Evolutionary conservation across 768 basidiomycete genomes (phyloP).

Genomic region (Trametopsis cervina): DNA sequence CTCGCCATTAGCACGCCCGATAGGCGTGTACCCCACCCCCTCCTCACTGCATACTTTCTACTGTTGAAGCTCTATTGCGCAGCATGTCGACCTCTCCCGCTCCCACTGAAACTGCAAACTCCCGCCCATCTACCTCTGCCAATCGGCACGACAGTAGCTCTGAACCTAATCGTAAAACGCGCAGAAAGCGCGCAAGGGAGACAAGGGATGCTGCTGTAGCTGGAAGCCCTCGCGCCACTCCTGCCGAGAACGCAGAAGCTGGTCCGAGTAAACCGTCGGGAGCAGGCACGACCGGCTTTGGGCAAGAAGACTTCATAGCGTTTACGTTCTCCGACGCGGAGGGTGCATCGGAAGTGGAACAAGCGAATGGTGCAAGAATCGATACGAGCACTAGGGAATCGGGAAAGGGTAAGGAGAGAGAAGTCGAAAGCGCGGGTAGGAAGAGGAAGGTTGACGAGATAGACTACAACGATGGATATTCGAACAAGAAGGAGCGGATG

Average conservation of each 20-base stretch:
- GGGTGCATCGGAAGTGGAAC: constrained; percentile 6
- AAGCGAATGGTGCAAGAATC: constrained; percentile 5
- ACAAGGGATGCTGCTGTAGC: too few species aligned
- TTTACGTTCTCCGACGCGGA: constrained; percentile 24
- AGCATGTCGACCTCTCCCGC: too few species aligned
- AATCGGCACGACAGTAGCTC: too few species aligned
- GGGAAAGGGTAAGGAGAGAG: constrained; percentile 11
- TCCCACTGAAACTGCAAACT: too few species aligned
- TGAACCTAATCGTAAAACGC: too few species aligned
- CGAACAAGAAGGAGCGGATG: constrained; percentile 45
- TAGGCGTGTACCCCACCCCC: too few species aligned
- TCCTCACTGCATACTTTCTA: too few species aligned
- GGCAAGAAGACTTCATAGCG: constrained; percentile 24
- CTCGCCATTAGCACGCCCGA: too few species aligned
- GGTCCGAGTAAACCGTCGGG: constrained; percentile 3
- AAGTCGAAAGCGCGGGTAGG: constrained; percentile 16
- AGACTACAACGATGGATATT: constrained; percentile 43
- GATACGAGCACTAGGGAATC: constrained; percentile 21
- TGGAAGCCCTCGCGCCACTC: too few species aligned
- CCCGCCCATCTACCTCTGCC: too few species aligned
- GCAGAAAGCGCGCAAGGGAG: too few species aligned
- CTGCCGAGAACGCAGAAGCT: constrained; percentile 1
- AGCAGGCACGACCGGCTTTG: constrained; percentile 7
- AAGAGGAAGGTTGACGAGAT: constrained; percentile 45
- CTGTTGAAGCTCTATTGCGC: too few species aligned